Conservation (phyloP, 176 grass and related monocot genomes). For the Themeda triandra region DNA sequence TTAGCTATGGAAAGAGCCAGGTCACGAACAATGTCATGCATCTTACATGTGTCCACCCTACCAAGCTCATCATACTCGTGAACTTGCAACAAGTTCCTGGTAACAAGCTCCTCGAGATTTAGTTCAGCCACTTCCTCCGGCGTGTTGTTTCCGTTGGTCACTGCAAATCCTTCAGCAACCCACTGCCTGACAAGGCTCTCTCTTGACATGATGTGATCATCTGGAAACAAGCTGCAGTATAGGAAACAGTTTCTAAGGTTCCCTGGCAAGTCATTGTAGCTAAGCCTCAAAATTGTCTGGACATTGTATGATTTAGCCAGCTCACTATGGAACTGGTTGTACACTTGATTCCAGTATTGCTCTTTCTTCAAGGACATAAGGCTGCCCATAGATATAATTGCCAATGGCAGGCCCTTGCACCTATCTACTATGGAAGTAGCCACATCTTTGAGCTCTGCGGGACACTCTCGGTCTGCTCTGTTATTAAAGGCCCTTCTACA, state of each 20-base stretch:
- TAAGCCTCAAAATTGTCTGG: neutral
- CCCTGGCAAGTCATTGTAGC: neutral
- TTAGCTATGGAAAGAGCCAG: constrained; percentile 31
- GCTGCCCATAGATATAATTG: neutral
- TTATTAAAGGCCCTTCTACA: no score
- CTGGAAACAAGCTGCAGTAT: constrained; percentile 45
- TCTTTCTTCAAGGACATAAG: neutral
- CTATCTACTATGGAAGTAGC: neutral
- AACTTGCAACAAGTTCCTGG: constrained; percentile 43
- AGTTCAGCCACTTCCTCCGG: constrained; percentile 49
- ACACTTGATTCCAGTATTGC: neutral
- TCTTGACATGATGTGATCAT: constrained; percentile 32
- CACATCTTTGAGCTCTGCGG: no score
- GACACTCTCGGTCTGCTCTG: no score
- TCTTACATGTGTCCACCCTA: constrained; percentile 23
- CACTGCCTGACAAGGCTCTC: constrained; percentile 46
- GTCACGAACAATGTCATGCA: constrained; percentile 49
- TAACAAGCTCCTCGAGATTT: constrained; percentile 40
- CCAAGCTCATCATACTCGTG: constrained; percentile 11
- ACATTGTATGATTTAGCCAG: constrained; percentile 5
- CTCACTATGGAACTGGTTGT: neutral
- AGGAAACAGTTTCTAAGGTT: constrained; percentile 48
- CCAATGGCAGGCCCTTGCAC: neutral
- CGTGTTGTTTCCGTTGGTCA: neutral
- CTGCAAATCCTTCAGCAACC: constrained; percentile 49